phyloP scores from a whole-genome alignment of 768 basidiomycete genomes.

The Rhodotorula kratochvilovae region DNA sequence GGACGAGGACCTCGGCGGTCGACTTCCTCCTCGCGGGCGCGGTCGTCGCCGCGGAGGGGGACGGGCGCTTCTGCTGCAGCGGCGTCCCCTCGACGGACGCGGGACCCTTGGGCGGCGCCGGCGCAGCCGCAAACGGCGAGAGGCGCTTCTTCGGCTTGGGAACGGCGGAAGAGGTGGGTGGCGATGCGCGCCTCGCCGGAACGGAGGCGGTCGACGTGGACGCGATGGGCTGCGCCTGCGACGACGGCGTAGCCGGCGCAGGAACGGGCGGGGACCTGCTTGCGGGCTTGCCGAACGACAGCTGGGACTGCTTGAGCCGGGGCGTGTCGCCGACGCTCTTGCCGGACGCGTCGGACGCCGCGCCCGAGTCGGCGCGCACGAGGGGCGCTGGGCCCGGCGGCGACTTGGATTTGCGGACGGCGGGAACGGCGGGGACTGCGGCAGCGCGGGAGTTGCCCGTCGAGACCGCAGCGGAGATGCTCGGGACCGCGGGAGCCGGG shows the following conservation, averaged over 20 bases:
- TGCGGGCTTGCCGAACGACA: conserved; percentile 4
- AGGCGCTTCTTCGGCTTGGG: no score
- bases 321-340: neutral
- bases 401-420: neutral
- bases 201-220: no score
- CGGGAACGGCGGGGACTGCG: no score
- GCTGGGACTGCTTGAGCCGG: neutral
- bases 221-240: neutral
- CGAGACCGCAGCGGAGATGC: no score
- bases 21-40: neutral
- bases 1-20: neutral
- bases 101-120: neutral
- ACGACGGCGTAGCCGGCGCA: neutral
- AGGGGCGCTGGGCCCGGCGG: neutral
- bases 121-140: neutral
- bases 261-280: neutral
- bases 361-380: neutral
- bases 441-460: neutral
- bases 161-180: no score
- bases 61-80: neutral
- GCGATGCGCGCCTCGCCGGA: neutral
- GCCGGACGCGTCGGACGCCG: neutral
- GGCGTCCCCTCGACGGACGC: neutral
- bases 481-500: no score
- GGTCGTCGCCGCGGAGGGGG: neutral